phyloP scores from a whole-genome alignment of 2,329 filamentous ascomycete species.

The Amauroascus niger region DNA sequence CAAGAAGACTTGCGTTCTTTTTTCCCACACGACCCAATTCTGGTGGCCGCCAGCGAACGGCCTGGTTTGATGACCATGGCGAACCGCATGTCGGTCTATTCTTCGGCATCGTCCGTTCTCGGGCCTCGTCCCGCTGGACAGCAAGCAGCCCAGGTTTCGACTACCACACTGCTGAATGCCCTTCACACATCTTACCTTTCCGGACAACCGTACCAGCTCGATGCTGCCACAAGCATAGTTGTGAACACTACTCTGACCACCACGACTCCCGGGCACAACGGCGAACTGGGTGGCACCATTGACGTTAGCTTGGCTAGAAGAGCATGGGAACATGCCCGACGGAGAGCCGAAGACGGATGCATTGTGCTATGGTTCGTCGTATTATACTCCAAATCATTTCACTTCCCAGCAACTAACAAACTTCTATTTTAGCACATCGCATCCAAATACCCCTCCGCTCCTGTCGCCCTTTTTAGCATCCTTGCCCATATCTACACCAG shows the following conservation, averaged over 20 bases:
- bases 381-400: not conserved
- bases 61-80: slow-evolving; percentile 38
- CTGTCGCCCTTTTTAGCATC: slow-evolving; percentile 70
- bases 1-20: not conserved
- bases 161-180: slow-evolving; percentile 83
- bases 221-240: slow-evolving; percentile 80
- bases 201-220: slow-evolving; percentile 72
- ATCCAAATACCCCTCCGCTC: slow-evolving; percentile 77
- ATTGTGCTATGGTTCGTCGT: slow-evolving; percentile 69
- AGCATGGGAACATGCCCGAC: slow-evolving; percentile 92
- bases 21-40: not conserved
- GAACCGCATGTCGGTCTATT: slow-evolving; percentile 53
- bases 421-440: slow-evolving; percentile 58
- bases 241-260: slow-evolving; percentile 94
- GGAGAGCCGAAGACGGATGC: slow-evolving; percentile 90
- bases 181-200: slow-evolving; percentile 82
- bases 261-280: slow-evolving; percentile 57
- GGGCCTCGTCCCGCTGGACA: slow-evolving; percentile 49
- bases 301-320: slow-evolving; percentile 67
- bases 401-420: not conserved
- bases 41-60: not conserved
- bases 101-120: slow-evolving; percentile 50
- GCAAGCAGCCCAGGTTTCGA: slow-evolving; percentile 72
- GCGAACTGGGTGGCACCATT: slow-evolving; percentile 63
- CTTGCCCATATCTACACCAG: slow-evolving; percentile 69